These are phyloP conservation scores for Lactuca saligna DNA, from an alignment of 129 eudicot species.

Conservation along the genomic window DNA sequence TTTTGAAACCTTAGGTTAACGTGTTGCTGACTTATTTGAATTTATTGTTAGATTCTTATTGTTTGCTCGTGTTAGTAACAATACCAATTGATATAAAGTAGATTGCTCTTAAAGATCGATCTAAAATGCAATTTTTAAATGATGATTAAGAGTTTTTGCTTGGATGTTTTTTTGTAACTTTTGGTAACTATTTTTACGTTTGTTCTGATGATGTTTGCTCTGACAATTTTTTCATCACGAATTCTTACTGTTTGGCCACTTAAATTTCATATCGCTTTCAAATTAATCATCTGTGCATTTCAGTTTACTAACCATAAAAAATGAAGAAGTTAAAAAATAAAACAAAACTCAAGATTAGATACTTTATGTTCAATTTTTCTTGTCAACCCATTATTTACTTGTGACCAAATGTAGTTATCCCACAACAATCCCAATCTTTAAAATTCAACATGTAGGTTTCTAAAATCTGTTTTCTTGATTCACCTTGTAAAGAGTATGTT, in stretches of 20 bases:
- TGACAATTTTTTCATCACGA: too few relatives aligned
- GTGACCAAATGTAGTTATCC: too few relatives aligned
- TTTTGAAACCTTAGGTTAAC: neutral
- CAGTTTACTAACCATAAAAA: neutral
- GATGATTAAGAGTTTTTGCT: too few relatives aligned
- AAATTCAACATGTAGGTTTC: neutral
- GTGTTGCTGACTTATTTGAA: neutral
- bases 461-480: conserved; percentile 1
- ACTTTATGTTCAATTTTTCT: neutral
- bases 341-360: neutral
- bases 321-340: neutral
- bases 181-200: too few relatives aligned
- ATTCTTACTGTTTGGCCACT: too few relatives aligned
- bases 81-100: too few relatives aligned
- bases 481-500: neutral
- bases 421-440: neutral
- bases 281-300: neutral
- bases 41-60: neutral
- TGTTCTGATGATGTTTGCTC: too few relatives aligned
- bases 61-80: neutral
- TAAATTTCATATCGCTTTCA: neutral
- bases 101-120: too few relatives aligned
- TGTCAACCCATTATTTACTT: neutral
- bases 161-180: too few relatives aligned
- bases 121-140: too few relatives aligned